phyloP scores from a whole-genome alignment of 2,329 filamentous ascomycete species.

The Venturia pyrina region DNA sequence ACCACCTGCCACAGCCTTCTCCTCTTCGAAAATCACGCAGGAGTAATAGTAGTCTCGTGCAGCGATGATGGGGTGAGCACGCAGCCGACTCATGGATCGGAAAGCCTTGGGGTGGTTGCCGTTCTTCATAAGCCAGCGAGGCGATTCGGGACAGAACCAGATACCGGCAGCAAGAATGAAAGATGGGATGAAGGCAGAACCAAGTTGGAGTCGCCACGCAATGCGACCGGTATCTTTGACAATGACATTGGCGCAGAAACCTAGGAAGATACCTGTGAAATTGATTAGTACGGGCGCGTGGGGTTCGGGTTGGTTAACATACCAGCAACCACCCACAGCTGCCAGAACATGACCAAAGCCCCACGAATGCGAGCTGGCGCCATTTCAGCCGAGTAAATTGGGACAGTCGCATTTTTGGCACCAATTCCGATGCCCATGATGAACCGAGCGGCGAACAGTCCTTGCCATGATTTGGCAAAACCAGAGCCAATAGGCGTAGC shows the following conservation, averaged over 20 bases:
- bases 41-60: conserved; percentile 45
- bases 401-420: conserved; percentile 63
- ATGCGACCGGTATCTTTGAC: conserved; percentile 22
- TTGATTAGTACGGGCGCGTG: background rate
- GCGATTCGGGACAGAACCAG: conserved; percentile 32
- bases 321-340: conserved; percentile 52
- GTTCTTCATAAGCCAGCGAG: conserved; percentile 41
- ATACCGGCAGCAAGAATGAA: conserved; percentile 25
- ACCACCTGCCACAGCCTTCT: conserved; percentile 18
- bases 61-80: conserved; percentile 40
- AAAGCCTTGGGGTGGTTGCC: conserved; percentile 37
- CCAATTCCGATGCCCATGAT: conserved; percentile 50
- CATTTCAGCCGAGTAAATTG: conserved; percentile 62
- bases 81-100: conserved; percentile 42
- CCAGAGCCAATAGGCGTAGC: conserved; percentile 28
- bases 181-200: conserved; percentile 47
- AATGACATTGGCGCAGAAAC: conserved; percentile 39
- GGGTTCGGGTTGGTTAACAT: conserved; percentile 17
- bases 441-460: conserved; percentile 25
- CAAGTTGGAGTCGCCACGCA: conserved; percentile 59
- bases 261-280: conserved; percentile 22
- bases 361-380: conserved; percentile 28
- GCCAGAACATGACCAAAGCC: conserved; percentile 42
- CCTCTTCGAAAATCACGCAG: conserved; percentile 21
- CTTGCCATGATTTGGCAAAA: conserved; percentile 28